A percentile compares a stretch with the other conserved stretches of the same genome.
These are phyloP conservation scores for Scenedesmus sp. DNA, from an alignment of 163 green algal genomes.

Conservation along the genomic window DNA sequence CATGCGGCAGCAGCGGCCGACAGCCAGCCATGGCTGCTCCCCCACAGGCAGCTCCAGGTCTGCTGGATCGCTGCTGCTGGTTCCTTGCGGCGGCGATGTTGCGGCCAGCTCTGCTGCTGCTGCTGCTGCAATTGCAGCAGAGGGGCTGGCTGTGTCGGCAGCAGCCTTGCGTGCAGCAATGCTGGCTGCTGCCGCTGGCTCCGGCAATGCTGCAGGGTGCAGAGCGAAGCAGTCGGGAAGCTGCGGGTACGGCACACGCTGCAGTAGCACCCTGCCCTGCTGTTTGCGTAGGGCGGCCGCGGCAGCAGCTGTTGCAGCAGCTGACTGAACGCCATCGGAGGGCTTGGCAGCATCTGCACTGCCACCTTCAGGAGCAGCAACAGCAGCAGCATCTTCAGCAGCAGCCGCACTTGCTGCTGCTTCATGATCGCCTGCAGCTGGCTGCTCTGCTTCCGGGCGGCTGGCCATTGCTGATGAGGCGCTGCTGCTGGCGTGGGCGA, in stretches of 20 bases:
- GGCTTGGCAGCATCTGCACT: slow-evolving; percentile 5
- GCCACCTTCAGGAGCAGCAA: background rate
- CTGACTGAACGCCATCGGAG: background rate
- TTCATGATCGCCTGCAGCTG: background rate
- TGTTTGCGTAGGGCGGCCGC: background rate
- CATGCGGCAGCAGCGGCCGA: slow-evolving; percentile 52
- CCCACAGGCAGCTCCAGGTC: background rate
- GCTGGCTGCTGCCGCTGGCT: slow-evolving; percentile 29
- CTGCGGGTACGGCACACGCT: background rate
- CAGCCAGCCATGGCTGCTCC: background rate
- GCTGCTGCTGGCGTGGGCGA: background rate
- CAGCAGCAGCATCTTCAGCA: slow-evolving; percentile 11
- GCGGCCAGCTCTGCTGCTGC: background rate
- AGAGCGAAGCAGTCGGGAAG: slow-evolving; percentile 41
- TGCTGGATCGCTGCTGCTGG: background rate
- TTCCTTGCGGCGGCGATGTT: background rate
- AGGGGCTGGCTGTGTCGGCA: slow-evolving; percentile 4
- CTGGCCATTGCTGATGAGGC: background rate
- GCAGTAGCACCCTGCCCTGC: slow-evolving; percentile 35
- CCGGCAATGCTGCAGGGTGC: slow-evolving; percentile 24
- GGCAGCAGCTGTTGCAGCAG: slow-evolving; percentile 30
- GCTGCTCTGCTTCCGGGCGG: background rate
- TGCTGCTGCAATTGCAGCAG: slow-evolving; percentile 12
- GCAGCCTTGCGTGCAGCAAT: slow-evolving; percentile 19
- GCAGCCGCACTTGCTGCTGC: background rate